phyloP scores from a whole-genome alignment of 352 stramenopile genomes.

The Pythium folliculosum region DNA sequence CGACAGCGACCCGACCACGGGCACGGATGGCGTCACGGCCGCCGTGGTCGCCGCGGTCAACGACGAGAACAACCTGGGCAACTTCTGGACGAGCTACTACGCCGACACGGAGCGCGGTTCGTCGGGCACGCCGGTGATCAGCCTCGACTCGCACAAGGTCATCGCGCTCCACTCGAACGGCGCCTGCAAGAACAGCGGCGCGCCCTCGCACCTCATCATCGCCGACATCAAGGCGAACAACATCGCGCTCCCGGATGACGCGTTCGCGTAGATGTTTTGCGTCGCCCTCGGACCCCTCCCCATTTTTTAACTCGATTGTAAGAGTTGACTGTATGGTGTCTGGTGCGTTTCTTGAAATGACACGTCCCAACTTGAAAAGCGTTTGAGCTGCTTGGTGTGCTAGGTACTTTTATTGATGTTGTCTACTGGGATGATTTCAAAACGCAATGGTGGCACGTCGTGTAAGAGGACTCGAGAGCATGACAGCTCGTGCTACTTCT shows the following conservation, averaged over 20 bases:
- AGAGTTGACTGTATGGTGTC: neutral
- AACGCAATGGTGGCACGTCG: too few species aligned
- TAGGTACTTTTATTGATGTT: too few species aligned
- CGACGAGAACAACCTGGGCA: constrained; percentile 30
- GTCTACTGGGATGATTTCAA: neutral
- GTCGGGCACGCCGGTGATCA: constrained; percentile 35
- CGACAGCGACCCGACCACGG: constrained; percentile 35
- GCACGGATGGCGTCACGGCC: constrained; percentile 9
- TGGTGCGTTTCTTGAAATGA: constrained; percentile 2
- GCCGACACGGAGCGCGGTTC: constrained; percentile 39
- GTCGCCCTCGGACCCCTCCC: neutral
- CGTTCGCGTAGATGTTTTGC: constrained; percentile 33
- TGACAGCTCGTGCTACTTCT: neutral
- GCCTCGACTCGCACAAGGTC: constrained; percentile 27
- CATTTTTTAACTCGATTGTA: constrained; percentile 11
- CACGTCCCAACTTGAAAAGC: neutral
- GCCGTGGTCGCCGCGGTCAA: constrained; percentile 29
- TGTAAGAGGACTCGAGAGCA: too few species aligned
- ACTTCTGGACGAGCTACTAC: constrained; percentile 38
- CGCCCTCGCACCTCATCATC: constrained; percentile 44
- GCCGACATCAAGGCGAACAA: constrained; percentile 40
- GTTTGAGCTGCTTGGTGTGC: too few species aligned
- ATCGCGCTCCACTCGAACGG: constrained; percentile 39
- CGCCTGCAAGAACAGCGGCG: constrained; percentile 35
- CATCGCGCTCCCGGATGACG: constrained; percentile 34